Percentiles rank a stretch among this genome's conserved stretches.
These are phyloP conservation scores for Apiospora saccharicola DNA, from an alignment of 2,329 filamentous ascomycete species.

Conservation along the genomic window DNA sequence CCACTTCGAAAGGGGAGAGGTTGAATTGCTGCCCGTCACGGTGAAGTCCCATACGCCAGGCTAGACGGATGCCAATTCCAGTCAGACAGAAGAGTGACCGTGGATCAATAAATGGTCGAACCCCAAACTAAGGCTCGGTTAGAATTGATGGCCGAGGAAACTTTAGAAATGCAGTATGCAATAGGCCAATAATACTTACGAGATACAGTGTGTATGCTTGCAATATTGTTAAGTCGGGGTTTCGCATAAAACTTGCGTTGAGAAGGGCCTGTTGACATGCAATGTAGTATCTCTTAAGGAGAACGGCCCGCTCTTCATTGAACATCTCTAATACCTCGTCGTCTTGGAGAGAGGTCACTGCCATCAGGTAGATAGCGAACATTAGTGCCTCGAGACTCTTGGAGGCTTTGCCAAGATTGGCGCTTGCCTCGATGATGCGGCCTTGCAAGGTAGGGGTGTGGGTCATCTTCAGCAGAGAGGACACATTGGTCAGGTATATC, in stretches of 20 bases:
- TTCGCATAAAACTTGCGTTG: constrained; percentile 71
- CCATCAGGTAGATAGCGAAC: constrained; percentile 70
- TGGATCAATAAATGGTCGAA: constrained; percentile 67
- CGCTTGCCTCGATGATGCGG: constrained; percentile 69
- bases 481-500: constrained; percentile 73
- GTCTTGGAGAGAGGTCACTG: constrained; percentile 65
- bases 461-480: constrained; percentile 72
- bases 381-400: constrained; percentile 70
- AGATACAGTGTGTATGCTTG: constrained; percentile 74
- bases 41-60: constrained; percentile 73
- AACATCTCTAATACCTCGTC: constrained; percentile 60
- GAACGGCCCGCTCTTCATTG: constrained; percentile 57
- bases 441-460: constrained; percentile 71
- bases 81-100: constrained; percentile 66
- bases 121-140: constrained; percentile 54
- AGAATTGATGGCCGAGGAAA: neutral
- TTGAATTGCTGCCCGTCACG: constrained; percentile 62
- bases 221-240: constrained; percentile 69
- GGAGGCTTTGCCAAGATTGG: constrained; percentile 60
- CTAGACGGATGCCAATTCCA: constrained; percentile 71
- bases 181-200: constrained; percentile 51
- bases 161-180: neutral
- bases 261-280: constrained; percentile 71
- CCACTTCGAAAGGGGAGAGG: constrained; percentile 67
- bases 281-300: constrained; percentile 61